Base-by-base conservation (phyloP, 2,329 filamentous ascomycete species). In the Nothophaeocryptopus gaeumannii region DNA sequence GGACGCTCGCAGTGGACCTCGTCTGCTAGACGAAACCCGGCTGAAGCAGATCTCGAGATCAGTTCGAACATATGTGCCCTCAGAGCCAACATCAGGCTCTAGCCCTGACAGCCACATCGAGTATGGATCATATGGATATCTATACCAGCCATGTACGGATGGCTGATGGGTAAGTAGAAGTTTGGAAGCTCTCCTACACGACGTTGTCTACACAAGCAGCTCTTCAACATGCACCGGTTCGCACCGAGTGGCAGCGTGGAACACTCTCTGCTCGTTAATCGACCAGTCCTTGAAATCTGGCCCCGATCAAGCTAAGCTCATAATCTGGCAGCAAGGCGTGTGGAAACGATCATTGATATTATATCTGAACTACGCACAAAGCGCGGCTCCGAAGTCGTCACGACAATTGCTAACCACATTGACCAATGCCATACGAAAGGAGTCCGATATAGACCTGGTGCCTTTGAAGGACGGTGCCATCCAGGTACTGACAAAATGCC, bases 161-260 rank as follows among this genome's bases (percentile, higher is more conserved):
- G 39, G 45, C 58, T 60, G 58, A 60, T 57, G 45, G 56, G 54
- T 58, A 58, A 51, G 56, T 59, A 63, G 60, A 51, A 37, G 43
- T 15, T 51, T 65, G 14, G 26, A 50, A 10, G 20, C 13, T 39
- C 52, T 52, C 14, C 38, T 64, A 16, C 46, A 60, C 34, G 29
- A 55, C 39, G 54, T 63, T 29, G 50, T 62, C 26, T 32, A 47
- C 36, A 59, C 62, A 38, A 43, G 47, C 54, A 42, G 42, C 36
- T 45, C 41, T 30, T 35, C 52, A 10, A 45, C 41, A 2, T 50
- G 68, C 15, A 58, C 40, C 37, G 60, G 64, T 32, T 62, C 67
- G 12, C 73, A 76, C 56, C 66, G 72, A 43, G 73, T 74, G 5
- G 72, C 72, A 37, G 73, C 74, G 34, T 75, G 71, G 56, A 77